Conservation (phyloP, 2,329 filamentous ascomycete genomes). For the Xylaria sp. region DNA sequence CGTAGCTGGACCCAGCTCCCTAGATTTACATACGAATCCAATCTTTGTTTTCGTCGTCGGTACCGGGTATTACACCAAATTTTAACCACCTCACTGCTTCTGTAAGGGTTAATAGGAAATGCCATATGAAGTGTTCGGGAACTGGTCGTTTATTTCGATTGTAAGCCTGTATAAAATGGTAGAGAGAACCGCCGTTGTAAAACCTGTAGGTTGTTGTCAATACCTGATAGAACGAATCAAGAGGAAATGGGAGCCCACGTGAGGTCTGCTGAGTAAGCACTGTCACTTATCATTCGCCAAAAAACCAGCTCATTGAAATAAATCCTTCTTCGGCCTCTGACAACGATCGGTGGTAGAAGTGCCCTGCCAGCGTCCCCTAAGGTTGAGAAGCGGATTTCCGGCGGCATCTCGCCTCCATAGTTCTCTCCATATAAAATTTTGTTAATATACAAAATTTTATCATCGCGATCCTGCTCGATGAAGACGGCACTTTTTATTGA, state of each 20-base stretch:
- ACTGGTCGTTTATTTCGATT: neutral
- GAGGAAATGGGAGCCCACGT: neutral
- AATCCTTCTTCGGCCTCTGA: neutral
- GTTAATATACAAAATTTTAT: too few relatives aligned
- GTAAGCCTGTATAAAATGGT: rapidly evolving
- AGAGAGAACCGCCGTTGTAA: neutral
- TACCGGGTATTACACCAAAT: neutral
- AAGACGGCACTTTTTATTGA: too few relatives aligned
- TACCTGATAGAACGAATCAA: neutral
- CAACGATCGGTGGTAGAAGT: neutral
- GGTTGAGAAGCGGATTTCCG: neutral
- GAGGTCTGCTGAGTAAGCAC: neutral
- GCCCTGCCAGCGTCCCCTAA: neutral
- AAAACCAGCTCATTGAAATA: neutral
- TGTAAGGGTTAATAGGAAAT: neutral
- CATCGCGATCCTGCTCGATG: too few relatives aligned
- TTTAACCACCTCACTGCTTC: constrained; percentile 4
- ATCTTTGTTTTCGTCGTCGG: neutral
- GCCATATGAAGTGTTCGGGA: constrained; percentile 5
- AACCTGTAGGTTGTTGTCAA: neutral
- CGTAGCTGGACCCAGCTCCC: neutral
- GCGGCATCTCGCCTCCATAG: neutral
- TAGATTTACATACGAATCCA: neutral
- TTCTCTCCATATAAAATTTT: neutral
- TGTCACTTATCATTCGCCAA: neutral